Evolutionary conservation across 805 yeast species (phyloP).

Genomic region (Alloascoidea hylecoeti): DNA sequence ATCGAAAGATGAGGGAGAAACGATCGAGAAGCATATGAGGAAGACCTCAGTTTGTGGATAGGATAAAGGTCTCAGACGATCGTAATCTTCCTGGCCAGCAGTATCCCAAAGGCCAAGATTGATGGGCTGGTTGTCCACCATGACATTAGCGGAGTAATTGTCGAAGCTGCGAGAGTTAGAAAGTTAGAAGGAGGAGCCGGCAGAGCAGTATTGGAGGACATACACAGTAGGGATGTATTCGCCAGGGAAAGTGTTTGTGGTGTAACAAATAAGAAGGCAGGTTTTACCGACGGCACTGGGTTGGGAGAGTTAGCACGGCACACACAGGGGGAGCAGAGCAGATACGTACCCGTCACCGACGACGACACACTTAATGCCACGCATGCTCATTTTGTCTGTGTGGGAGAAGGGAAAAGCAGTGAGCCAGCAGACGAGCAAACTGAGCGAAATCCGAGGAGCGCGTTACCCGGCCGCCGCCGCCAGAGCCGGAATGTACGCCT

Average conservation of each 20-base stretch:
- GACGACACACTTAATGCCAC: constrained; percentile 83
- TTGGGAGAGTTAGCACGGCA: not conserved
- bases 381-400: constrained; percentile 29
- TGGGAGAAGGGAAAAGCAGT: not conserved
- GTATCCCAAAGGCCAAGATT: constrained; percentile 92
- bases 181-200: not conserved
- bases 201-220: constrained; percentile 8
- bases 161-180: constrained; percentile 34
- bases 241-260: constrained; percentile 85
- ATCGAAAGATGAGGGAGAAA: constrained; percentile 65
- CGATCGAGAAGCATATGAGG: constrained; percentile 73
- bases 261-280: constrained; percentile 74
- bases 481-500: no score
- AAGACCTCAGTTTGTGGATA: constrained; percentile 90
- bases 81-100: constrained; percentile 91
- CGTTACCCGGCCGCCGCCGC: constrained; percentile 1
- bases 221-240: constrained; percentile 86
- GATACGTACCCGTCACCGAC: constrained; percentile 69
- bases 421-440: not conserved
- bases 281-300: constrained; percentile 86
- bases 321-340: not conserved
- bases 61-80: constrained; percentile 75
- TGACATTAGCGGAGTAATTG: constrained; percentile 76
- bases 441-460: not conserved
- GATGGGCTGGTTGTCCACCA: constrained; percentile 70